A percentile compares a stretch with the other conserved stretches of the same genome.
phyloP scores from a whole-genome alignment of 352 stramenopile genomes.

The Pythium plurisporium region DNA sequence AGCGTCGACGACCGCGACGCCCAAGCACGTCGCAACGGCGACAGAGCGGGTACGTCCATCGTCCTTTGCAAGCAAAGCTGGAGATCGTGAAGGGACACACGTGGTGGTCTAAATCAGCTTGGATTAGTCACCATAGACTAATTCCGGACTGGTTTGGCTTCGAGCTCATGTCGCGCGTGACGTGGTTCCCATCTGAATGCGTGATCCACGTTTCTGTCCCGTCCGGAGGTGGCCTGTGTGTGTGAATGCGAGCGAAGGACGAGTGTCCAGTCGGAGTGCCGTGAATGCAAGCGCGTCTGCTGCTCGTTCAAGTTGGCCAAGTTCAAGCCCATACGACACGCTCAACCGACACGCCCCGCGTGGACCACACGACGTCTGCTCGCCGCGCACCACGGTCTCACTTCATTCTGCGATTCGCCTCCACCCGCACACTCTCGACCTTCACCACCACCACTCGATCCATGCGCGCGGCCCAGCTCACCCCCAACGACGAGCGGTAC shows the following conservation, averaged over 20 bases:
- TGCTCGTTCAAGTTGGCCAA: background rate
- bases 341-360: background rate
- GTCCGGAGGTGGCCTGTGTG: background rate
- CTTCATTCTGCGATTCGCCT: slow-evolving; percentile 13
- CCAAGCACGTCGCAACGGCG: no score
- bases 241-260: no score
- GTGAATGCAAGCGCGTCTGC: background rate
- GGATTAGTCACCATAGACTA: no score
- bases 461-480: slow-evolving; percentile 44
- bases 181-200: background rate
- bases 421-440: slow-evolving; percentile 7
- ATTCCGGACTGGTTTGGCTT: no score
- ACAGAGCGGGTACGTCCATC: no score
- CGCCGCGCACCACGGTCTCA: background rate
- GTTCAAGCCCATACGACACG: background rate
- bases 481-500: slow-evolving; percentile 39
- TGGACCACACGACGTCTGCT: background rate
- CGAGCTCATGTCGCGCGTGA: no score
- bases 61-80: no score
- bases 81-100: no score
- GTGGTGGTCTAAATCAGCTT: no score
- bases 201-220: background rate
- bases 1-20: no score
- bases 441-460: slow-evolving; percentile 1
- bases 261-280: background rate